Percentiles rank a stretch among this genome's conserved stretches.
Conservation (phyloP, 805 yeast species). For the Metschnikowia gruessii region DNA sequence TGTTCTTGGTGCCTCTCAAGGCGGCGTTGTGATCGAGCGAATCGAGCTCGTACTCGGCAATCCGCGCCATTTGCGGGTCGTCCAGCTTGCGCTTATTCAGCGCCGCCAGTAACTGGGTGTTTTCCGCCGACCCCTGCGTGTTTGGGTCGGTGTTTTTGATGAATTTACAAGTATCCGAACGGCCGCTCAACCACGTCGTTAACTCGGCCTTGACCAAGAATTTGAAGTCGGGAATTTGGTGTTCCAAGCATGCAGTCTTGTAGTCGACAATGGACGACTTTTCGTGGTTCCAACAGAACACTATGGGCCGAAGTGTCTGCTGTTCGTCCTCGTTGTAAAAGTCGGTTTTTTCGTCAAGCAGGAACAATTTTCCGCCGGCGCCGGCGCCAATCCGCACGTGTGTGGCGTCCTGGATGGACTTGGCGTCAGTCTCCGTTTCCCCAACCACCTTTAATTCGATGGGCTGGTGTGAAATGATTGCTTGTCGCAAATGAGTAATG, state of each 20-base stretch:
- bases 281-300: conserved; percentile 75
- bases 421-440: conserved; percentile 15
- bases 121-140: neutral
- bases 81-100: conserved; percentile 13
- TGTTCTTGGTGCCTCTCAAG: conserved; percentile 62
- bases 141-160: conserved; percentile 28
- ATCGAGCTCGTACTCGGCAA: conserved; percentile 47
- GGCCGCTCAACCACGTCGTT: conserved; percentile 76
- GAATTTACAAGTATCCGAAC: conserved; percentile 56
- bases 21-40: conserved; percentile 58
- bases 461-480: conserved; percentile 24
- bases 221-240: conserved; percentile 65
- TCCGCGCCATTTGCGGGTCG: conserved; percentile 51
- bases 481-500: conserved; percentile 28
- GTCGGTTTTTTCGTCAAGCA: conserved; percentile 49
- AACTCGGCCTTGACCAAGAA: conserved; percentile 85
- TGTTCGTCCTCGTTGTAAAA: conserved; percentile 50
- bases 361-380: conserved; percentile 12
- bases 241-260: conserved; percentile 64
- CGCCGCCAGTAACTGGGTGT: neutral
- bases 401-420: conserved; percentile 34
- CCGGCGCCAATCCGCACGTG: conserved; percentile 31
- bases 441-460: conserved; percentile 21
- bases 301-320: conserved; percentile 56
- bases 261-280: conserved; percentile 80